phyloP scores from a whole-genome alignment of 768 basidiomycete species.

The Mycena vitilis region DNA sequence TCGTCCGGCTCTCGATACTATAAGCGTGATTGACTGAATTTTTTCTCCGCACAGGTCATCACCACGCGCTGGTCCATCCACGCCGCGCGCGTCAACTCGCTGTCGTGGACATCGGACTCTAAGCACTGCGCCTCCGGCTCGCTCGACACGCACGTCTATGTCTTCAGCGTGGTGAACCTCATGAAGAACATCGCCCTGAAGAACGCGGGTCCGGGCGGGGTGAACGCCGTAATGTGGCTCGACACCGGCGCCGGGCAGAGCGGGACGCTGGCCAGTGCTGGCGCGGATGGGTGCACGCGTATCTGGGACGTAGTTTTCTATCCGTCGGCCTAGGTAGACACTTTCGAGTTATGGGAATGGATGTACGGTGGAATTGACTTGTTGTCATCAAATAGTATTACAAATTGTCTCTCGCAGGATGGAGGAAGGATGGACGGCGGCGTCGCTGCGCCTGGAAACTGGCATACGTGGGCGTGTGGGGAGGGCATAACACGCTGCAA shows the following conservation, averaged over 20 bases:
- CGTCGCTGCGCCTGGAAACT: too few relatives aligned
- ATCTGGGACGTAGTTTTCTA: conserved; percentile 62
- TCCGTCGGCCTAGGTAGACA: neutral
- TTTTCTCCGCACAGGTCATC: conserved; percentile 50
- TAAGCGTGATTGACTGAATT: neutral
- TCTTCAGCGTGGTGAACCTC: conserved; percentile 83
- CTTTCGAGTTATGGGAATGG: too few relatives aligned
- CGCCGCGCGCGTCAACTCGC: conserved; percentile 80
- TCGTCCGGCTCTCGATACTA: neutral
- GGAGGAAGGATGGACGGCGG: too few relatives aligned
- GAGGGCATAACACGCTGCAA: conserved; percentile 13
- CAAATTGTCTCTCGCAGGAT: conserved; percentile 11
- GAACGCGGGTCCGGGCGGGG: conserved; percentile 89
- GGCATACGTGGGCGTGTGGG: conserved; percentile 20
- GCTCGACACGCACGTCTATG: conserved; percentile 92
- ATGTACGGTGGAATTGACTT: conserved; percentile 9
- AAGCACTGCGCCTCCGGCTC: conserved; percentile 88
- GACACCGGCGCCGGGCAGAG: conserved; percentile 54
- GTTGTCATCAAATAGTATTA: conserved; percentile 6
- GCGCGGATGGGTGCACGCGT: conserved; percentile 86
- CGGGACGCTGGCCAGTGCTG: conserved; percentile 73
- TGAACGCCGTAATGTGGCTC: conserved; percentile 85
- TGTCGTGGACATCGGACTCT: conserved; percentile 81
- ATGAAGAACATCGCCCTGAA: conserved; percentile 83
- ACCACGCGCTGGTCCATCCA: conserved; percentile 91